A percentile compares a stretch with the other conserved stretches of the same genome.
Conservation (phyloP, 768 basidiomycete genomes). For the Cystobasidium onofrii region DNA sequence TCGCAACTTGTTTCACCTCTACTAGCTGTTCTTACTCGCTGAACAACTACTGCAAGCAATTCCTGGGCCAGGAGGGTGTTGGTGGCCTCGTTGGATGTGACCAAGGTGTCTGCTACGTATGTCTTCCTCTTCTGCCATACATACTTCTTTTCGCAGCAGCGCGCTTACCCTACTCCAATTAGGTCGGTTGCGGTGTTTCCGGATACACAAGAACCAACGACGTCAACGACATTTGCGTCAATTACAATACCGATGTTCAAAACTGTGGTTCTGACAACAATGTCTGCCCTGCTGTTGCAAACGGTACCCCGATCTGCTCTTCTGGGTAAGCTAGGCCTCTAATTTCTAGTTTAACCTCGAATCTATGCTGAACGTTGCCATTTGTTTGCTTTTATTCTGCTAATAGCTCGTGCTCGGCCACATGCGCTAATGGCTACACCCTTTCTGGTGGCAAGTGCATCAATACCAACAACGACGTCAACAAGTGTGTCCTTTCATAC, state of each 20-base stretch:
- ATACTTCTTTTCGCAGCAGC: neutral
- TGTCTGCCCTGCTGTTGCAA: neutral
- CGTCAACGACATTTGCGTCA: neutral
- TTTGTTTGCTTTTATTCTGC: too few species aligned
- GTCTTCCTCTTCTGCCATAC: neutral
- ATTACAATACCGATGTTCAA: neutral
- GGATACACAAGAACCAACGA: constrained; percentile 12
- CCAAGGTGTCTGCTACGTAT: neutral
- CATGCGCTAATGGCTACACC: neutral
- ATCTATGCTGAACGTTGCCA: too few species aligned
- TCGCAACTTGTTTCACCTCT: neutral
- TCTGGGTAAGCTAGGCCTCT: neutral
- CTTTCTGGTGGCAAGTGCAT: neutral
- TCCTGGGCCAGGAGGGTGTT: neutral
- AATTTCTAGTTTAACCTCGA: too few species aligned
- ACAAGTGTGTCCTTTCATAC: neutral
- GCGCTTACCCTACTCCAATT: neutral
- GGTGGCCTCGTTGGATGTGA: neutral
- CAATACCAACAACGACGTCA: neutral
- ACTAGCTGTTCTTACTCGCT: neutral
- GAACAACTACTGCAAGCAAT: constrained; percentile 1
- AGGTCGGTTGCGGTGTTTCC: constrained; percentile 11
- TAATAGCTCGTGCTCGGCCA: neutral
- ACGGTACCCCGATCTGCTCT: neutral
- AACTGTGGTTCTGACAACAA: neutral